A percentile compares a stretch with the other conserved stretches of the same genome.
Conservation (phyloP, 1,284 basidiomycete species). For the Cryptococcus sp. region DNA sequence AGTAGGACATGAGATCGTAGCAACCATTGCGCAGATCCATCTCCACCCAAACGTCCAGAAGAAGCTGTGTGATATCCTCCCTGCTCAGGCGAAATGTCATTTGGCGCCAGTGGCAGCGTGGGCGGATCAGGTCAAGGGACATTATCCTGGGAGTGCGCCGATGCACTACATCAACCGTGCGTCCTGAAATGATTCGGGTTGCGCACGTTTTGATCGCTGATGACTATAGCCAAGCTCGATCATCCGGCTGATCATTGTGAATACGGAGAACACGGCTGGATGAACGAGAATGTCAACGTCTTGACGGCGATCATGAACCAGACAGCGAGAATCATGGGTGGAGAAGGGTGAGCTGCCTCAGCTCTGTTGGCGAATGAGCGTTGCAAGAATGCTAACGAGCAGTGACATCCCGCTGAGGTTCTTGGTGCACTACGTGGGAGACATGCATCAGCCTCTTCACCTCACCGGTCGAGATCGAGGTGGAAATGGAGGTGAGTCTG, state of each 20-base stretch:
- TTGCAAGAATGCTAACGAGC: constrained; percentile 1
- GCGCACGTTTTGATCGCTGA: not conserved
- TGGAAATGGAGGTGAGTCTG: constrained; percentile 59
- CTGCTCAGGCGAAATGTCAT: constrained; percentile 59
- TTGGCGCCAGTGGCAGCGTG: constrained; percentile 76
- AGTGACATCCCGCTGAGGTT: constrained; percentile 69
- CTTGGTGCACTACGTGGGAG: constrained; percentile 82
- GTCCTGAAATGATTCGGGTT: not conserved
- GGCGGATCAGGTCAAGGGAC: constrained; percentile 67
- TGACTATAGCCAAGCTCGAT: constrained; percentile 50
- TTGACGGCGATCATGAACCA: constrained; percentile 69
- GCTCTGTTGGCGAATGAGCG: not conserved
- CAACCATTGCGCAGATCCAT: constrained; percentile 87
- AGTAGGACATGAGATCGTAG: constrained; percentile 79
- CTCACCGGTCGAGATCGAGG: constrained; percentile 77
- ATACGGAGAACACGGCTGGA: constrained; percentile 75
- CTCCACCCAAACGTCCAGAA: constrained; percentile 68
- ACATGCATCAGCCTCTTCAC: constrained; percentile 87
- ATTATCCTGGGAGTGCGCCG: constrained; percentile 43
- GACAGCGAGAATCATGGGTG: constrained; percentile 49
- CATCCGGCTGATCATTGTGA: constrained; percentile 67
- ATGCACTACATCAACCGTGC: constrained; percentile 50
- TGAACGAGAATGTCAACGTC: constrained; percentile 61
- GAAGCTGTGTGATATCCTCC: constrained; percentile 62
- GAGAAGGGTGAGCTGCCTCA: constrained; percentile 37